Base-by-base conservation (phyloP, 2,329 filamentous ascomycete species). In the Ciborinia camelliae region DNA sequence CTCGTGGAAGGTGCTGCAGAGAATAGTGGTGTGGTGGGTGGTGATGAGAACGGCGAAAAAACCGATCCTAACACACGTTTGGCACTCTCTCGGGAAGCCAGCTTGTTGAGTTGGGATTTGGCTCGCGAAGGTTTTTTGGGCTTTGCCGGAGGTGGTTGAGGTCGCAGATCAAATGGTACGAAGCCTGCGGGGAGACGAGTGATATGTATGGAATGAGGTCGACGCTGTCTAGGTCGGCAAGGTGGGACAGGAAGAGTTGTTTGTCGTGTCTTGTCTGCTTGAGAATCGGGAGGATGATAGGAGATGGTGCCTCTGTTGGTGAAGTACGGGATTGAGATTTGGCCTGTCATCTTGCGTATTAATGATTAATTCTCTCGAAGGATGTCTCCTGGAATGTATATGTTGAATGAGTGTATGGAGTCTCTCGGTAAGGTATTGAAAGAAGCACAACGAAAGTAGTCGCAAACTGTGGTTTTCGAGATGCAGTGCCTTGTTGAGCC, bases 191-290 rank as follows among this genome's bases (percentile, higher is more conserved):
- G 68, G 80, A 83, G 64, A 79, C 80, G 65, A 78, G 73, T 78
- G 66, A 85, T 84, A 73, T 83, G 81, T 66, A 86, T 85, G 50
- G 82, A 83, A 70, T 84, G 82, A 51, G 82, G 82, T 71, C 82
- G 78, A 68, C 81, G 79, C 65, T 75, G 79, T 69, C 82, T 80
- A 64, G 78, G 79, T 71, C 80, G 79, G 72, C 82, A 84, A 69
- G 79, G 76, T 64, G 75, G 78, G 55, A 69, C 74, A 65, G 73
- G 79, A 68, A 77, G 69, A n/a, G 66, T 66, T 32, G 66, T 48
- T 35, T 64, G 51, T 41, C 68, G 67, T 43, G 64, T 39, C 14
- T 68, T 64, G 26, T 68, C 66, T 26, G 66, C 55, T 37, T 55
- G 53, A 28, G 62, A 58, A 53, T 65, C 65, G 28, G 64, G 43